Percentiles rank a stretch among this genome's conserved stretches.
Conservation (phyloP, 2,329 filamentous ascomycete genomes). For the Fusarium sp. region DNA sequence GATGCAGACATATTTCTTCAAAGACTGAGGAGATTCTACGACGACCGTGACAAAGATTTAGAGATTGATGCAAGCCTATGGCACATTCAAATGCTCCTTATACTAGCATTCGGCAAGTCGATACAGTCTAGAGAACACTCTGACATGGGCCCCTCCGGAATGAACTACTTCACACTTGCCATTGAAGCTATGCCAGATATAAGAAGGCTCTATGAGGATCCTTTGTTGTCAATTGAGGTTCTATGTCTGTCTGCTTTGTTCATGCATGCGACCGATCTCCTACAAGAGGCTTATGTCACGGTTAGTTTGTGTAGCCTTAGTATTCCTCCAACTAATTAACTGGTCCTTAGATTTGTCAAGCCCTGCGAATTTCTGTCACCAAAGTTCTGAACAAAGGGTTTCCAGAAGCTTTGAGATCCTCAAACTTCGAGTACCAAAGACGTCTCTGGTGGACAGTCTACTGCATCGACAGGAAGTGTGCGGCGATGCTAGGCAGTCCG, state of each 20-base stretch:
- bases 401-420: constrained; percentile 19
- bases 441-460: constrained; percentile 35
- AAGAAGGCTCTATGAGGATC: constrained; percentile 25
- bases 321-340: not conserved
- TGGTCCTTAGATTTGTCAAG: constrained; percentile 21
- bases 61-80: constrained; percentile 10
- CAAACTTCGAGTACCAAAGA: constrained; percentile 26
- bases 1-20: constrained; percentile 14
- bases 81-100: constrained; percentile 34
- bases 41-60: not conserved
- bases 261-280: constrained; percentile 32
- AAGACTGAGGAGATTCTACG: constrained; percentile 19
- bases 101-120: constrained; percentile 30
- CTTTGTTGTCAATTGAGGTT: constrained; percentile 32
- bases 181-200: constrained; percentile 32
- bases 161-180: constrained; percentile 26
- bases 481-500: constrained; percentile 26
- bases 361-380: constrained; percentile 27
- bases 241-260: constrained; percentile 27
- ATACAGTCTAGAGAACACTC: constrained; percentile 33
- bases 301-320: not conserved
- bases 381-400: constrained; percentile 28
- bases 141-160: constrained; percentile 29
- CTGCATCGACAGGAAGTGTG: constrained; percentile 35
- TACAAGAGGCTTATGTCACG: constrained; percentile 33